Percentiles rank a stretch among this genome's conserved stretches.
Conservation (phyloP, 2,329 filamentous ascomycete genomes). For the Penicillium sp. region DNA sequence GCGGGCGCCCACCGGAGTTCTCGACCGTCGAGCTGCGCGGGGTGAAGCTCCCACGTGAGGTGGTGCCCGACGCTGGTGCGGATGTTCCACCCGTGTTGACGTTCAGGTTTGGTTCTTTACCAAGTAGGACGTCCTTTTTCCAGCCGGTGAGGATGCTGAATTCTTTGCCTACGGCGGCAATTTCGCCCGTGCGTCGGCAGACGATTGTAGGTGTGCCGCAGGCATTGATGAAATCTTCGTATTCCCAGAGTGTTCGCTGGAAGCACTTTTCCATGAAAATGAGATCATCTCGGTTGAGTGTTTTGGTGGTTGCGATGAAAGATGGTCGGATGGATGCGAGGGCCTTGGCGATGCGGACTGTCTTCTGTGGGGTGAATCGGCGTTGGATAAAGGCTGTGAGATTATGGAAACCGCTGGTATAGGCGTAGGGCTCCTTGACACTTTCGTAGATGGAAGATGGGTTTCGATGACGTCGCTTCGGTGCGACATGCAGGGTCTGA, state of each 20-base stretch:
- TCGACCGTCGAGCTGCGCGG: constrained; percentile 48
- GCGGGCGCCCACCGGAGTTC: constrained; percentile 56
- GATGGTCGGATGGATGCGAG: constrained; percentile 88
- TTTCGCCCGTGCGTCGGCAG: constrained; percentile 87
- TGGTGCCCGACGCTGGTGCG: constrained; percentile 42
- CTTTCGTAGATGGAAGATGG: constrained; percentile 85
- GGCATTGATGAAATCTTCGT: constrained; percentile 88
- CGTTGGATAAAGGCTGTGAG: constrained; percentile 79
- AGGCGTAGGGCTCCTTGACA: constrained; percentile 89
- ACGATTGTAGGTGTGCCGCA: constrained; percentile 90
- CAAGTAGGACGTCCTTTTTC: constrained; percentile 86
- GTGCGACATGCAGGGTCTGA: constrained; percentile 40
- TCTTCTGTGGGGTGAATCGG: constrained; percentile 77
- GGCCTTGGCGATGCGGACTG: constrained; percentile 81
- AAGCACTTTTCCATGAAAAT: constrained; percentile 98
- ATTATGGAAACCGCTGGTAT: constrained; percentile 87
- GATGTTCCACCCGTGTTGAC: constrained; percentile 69
- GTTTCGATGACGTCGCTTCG: constrained; percentile 65
- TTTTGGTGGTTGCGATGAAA: constrained; percentile 88
- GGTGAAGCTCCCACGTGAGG: constrained; percentile 53
- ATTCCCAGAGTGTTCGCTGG: constrained; percentile 88
- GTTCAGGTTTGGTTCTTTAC: constrained; percentile 85
- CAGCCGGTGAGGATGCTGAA: constrained; percentile 96
- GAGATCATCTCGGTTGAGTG: constrained; percentile 84
- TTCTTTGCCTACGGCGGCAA: constrained; percentile 95